Base-by-base conservation (phyloP, 2,329 filamentous ascomycete genomes). In the Chrysoporthe deuterocubensis region DNA sequence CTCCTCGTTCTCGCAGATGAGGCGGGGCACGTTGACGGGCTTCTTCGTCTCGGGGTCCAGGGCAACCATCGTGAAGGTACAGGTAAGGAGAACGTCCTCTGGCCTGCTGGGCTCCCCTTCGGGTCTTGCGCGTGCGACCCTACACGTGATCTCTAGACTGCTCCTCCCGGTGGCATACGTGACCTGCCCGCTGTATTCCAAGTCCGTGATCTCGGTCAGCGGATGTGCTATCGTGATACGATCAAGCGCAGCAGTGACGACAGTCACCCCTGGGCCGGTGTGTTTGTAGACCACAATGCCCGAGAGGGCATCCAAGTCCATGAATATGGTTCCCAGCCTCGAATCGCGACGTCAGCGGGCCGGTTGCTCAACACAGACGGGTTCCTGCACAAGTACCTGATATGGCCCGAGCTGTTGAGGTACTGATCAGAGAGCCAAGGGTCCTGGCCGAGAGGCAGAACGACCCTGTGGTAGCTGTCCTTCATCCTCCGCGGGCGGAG, bases 341-440 rank as follows among this genome's bases (percentile, higher is more conserved):
- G 43, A 37, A 32, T 9, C 9, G 18, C 0, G 7, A n/a, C 16
- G 64, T 67, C 54, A 67, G 64, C n/a, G 37, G 26, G 52, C 7
- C 8, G 9, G 26, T 2, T 3, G 40, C 14, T 37, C 9, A 11
- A 37, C 9, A 21, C 14, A 48, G 46, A 16, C 8, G 6, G 37
- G 14, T 13, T 34, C 34, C 18, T 58, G 56, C 14, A 42, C n/a
- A 72, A 86, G 77, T 76, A 86, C 84, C 89, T 84, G 72, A 94
- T 91, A 72, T 93, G 90, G 0, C 92, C 92, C 0, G 88, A 89
- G 0, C 90, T 86, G 77, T 94, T 94, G 74, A 93, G 86, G 74
- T 94, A 94, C 0, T 89, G 91, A 75, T 94, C 92, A 13, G 92
- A 84, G 14, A 94, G 81, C 90, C 90, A 94, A 63, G 90, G 90